Base-by-base conservation (phyloP, 2,329 filamentous ascomycete species). In the Trichothecium roseum region DNA sequence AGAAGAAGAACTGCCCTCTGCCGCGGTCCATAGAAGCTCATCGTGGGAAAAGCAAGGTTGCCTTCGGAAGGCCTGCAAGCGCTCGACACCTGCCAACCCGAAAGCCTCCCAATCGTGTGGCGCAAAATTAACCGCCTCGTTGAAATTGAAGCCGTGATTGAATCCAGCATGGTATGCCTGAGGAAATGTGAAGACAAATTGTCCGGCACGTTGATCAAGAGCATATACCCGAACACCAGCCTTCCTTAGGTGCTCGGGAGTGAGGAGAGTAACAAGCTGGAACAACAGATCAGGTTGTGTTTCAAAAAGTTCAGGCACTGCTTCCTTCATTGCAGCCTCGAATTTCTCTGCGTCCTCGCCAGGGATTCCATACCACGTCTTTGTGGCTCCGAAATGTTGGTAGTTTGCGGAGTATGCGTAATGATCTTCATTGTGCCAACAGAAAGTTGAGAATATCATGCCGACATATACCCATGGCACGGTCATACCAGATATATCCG, bases 391-490 rank as follows among this genome's bases (percentile, higher is more conserved):
- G 50, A 98, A 94, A 50, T 98, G 91, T 55, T 98, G 91, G 50
- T 96, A 98, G 47, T 98, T 98, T 35, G 91, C 84, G 1, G 91
- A 98, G 54, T 96, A 98, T 2, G 91, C 82, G 54, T 94, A 95
- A 53, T 98, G 91, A 51, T 98, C 91, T 52, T 98, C 91, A 44
- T 94, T 95, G 56, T 98, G 91, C 91, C 91, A 98, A 59, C 91
- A 98, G 53, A 98, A 98, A 0, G 91, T 96, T 0, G 91, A 98
- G 55, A 98, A 98, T 28, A 94, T 93, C 91, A 98, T 98, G 42
- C 91, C 91, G 4, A 98, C 91, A 53, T 98, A 98, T 4, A 98
- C 78, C 91, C 91, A 98, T 1, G 91, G 91, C 7, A 98, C 89
- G 0, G 91, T 98, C 91, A 98, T 98, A 27, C 91, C 91, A 2